A percentile compares a stretch with the other conserved stretches of the same genome.
phyloP scores from a whole-genome alignment of 1,139 yeast genomes.

The Geotrichum macrosporum region DNA sequence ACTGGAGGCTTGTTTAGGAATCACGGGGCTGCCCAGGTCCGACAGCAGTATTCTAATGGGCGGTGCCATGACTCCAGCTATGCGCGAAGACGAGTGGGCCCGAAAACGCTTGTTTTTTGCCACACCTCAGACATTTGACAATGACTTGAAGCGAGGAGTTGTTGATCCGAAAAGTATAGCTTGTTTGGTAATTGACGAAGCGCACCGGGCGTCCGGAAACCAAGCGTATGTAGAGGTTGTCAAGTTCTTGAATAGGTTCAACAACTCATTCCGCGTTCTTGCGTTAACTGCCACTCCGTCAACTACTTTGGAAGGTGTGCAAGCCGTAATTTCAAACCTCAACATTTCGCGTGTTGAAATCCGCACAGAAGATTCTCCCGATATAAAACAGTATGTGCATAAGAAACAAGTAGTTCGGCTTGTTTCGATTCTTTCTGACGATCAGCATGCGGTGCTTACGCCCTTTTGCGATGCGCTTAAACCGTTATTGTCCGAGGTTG shows the following conservation, averaged over 20 bases:
- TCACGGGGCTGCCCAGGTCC: constrained; percentile 73
- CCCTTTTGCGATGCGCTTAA: constrained; percentile 55
- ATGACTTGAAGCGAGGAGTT: constrained; percentile 72
- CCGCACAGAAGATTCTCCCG: constrained; percentile 78
- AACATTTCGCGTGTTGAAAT: constrained; percentile 74
- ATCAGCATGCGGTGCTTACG: constrained; percentile 50
- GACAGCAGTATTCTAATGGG: constrained; percentile 82
- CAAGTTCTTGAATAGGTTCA: constrained; percentile 57
- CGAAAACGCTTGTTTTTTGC: constrained; percentile 78
- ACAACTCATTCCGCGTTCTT: constrained; percentile 63
- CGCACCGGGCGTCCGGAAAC: constrained; percentile 87
- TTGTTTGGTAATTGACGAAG: constrained; percentile 87
- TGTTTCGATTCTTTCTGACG: constrained; percentile 50
- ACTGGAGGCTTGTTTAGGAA: constrained; percentile 84
- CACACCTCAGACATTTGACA: constrained; percentile 94
- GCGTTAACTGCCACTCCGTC: constrained; percentile 98
- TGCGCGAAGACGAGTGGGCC: constrained; percentile 68
- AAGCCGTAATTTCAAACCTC: constrained; percentile 70
- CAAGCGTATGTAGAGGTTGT: constrained; percentile 86
- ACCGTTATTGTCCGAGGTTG: constrained; percentile 61
- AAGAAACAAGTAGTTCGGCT: constrained; percentile 59
- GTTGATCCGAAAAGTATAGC: constrained; percentile 71
- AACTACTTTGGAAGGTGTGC: constrained; percentile 80
- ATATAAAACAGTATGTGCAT: constrained; percentile 75
- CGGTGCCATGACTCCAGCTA: constrained; percentile 28